phyloP scores from a whole-genome alignment of 2,329 filamentous ascomycete genomes.

The Arthrobotrys entomopaga region DNA sequence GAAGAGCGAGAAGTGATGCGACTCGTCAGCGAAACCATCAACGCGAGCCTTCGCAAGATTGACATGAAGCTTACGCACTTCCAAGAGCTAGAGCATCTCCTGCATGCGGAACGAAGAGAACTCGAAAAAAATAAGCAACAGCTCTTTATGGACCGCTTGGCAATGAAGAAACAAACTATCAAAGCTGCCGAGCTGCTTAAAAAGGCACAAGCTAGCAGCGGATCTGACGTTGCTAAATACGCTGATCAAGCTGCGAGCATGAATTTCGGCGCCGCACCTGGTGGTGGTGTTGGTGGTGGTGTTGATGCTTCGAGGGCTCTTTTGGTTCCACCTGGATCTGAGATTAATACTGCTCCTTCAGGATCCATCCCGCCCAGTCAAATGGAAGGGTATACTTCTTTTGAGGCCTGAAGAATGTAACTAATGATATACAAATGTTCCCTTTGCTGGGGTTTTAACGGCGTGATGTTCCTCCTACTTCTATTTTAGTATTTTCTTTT shows the following conservation, averaged over 20 bases:
- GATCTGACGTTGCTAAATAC: conserved; percentile 61
- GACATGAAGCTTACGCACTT: conserved; percentile 97
- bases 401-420: conserved; percentile 30
- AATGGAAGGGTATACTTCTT: conserved; percentile 48
- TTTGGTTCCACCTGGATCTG: conserved; percentile 31
- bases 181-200: conserved; percentile 82
- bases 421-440: conserved; percentile 13
- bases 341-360: conserved; percentile 28
- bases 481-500: no score
- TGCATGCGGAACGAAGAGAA: conserved; percentile 91
- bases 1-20: conserved; percentile 97
- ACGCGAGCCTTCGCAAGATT: conserved; percentile 92
- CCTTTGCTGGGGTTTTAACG: conserved; percentile 15
- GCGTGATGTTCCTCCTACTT: conserved; percentile 18
- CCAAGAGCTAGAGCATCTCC: conserved; percentile 90
- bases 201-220: conserved; percentile 63
- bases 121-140: conserved; percentile 91
- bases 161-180: conserved; percentile 86
- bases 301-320: conserved; percentile 65
- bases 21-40: conserved; percentile 89
- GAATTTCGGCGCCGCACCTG: conserved; percentile 38
- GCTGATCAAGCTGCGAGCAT: conserved; percentile 60
- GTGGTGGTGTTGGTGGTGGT: conserved; percentile 45
- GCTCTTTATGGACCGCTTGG: conserved; percentile 88
- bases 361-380: conserved; percentile 47